Evolutionary conservation across 2,329 filamentous ascomycete genomes (phyloP), one percentile per base, ranked within the genome.

Genomic region (Colletotrichum magnum): DNA sequence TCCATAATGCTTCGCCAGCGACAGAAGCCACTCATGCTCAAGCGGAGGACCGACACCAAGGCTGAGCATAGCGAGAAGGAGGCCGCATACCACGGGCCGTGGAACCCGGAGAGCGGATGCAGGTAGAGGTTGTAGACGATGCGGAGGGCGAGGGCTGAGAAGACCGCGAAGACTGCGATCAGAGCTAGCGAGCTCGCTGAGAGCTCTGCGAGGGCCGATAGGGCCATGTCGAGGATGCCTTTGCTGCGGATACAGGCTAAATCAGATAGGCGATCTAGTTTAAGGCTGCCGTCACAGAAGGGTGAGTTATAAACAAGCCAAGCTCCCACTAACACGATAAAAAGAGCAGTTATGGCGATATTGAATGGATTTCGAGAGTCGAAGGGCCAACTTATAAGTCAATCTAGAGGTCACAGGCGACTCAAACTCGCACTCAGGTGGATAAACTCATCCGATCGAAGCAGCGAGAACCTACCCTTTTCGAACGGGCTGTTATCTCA

Each of bases 111-210:
- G 3, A 68, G 52, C 1, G 65, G 59, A 6, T 64, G 65, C 18
- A 64, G 48, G n/a, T 58, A 58, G 2, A 64, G 24, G 26, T 64
- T 68, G 39, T 64, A 68, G 26, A 64, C 5, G 18, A 68, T 52
- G 4, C 65, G 64, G 4, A 56, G n/a, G 6, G 32, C 18, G 18
- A 67, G 58, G 15, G 57, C 39, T 9, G n/a, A 24, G 32, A 32
- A 52, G 0, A 45, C 15, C 6, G 58, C 48, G 18, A 53, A n/a
- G 10, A 51, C 10, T 28, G 6, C 7, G 2, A 60, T 5, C 1
- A 7, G 48, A 18, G 24, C 36, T 32, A 61, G 48, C 21, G 48
- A 32, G 48, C 48, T 21, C 28, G 36, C 3, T 21, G 48, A 12
- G 5, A 28, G 58, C 52, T 39, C 15, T 32, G 47, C 28, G 36